These are phyloP conservation scores for Evernia prunastri DNA, from an alignment of 495 filamentous ascomycete species.

Conservation along the genomic window DNA sequence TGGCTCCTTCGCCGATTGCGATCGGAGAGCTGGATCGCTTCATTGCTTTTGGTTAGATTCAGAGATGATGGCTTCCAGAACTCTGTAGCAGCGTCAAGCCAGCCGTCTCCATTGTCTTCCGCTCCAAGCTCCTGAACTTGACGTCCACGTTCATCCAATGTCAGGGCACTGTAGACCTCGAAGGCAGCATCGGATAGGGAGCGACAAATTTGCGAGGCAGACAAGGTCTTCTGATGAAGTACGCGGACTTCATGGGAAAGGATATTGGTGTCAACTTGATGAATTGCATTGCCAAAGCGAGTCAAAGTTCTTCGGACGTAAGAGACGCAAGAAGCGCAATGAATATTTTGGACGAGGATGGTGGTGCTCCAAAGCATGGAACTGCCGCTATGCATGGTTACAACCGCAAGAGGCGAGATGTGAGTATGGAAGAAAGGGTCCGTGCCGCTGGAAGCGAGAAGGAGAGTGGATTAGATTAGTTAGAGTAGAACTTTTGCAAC, in stretches of 20 bases:
- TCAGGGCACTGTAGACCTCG: constrained; percentile 44
- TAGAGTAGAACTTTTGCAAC: too few species aligned
- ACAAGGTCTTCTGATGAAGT: constrained; percentile 31
- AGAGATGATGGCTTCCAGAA: constrained; percentile 9
- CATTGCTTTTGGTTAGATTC: constrained; percentile 3
- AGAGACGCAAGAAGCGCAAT: constrained; percentile 49
- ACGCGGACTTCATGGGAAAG: constrained; percentile 42
- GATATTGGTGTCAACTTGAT: constrained; percentile 40
- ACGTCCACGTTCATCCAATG: constrained; percentile 32
- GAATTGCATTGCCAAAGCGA: constrained; percentile 30
- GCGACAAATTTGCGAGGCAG: constrained; percentile 33
- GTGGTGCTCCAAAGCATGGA: constrained; percentile 28
- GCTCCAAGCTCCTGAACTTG: constrained; percentile 35
- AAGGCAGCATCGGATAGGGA: constrained; percentile 46
- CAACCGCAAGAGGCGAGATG: neutral
- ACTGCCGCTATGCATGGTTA: neutral
- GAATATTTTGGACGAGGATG: constrained; percentile 45
- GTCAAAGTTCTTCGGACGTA: constrained; percentile 41
- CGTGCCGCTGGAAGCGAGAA: neutral
- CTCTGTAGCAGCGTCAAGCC: constrained; percentile 25
- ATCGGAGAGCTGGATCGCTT: constrained; percentile 20
- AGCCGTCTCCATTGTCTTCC: constrained; percentile 27
- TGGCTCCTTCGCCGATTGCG: constrained; percentile 31
- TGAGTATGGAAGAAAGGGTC: neutral
- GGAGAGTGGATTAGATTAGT: too few species aligned